phyloP scores from a whole-genome alignment of 2,329 filamentous ascomycete species.

The Pseudogymnoascus sp. region DNA sequence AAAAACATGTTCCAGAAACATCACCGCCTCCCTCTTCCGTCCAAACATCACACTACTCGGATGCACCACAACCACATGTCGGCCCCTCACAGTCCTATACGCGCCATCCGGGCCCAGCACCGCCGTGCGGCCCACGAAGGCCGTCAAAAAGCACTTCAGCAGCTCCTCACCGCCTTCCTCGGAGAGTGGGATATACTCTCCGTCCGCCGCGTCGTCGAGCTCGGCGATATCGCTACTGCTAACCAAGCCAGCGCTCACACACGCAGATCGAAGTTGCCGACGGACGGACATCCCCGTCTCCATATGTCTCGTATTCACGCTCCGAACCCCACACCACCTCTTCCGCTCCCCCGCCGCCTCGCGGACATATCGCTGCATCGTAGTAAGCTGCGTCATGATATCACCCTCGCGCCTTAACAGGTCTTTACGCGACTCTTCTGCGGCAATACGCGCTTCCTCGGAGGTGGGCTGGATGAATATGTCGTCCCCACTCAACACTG shows the following conservation, averaged over 20 bases:
- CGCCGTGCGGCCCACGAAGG: slow-evolving; percentile 53
- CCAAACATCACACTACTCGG: slow-evolving; percentile 55
- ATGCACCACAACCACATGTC: slow-evolving; percentile 53
- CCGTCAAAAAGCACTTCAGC: slow-evolving; percentile 52
- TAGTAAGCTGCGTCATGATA: slow-evolving; percentile 54
- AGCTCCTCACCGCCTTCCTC: slow-evolving; percentile 47
- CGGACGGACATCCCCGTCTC: slow-evolving; percentile 53
- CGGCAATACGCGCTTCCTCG: slow-evolving; percentile 46
- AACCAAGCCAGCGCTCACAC: slow-evolving; percentile 41
- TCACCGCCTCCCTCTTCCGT: slow-evolving; percentile 55
- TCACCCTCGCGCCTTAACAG: slow-evolving; percentile 55
- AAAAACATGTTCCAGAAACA: slow-evolving; percentile 60
- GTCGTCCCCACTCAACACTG: slow-evolving; percentile 55
- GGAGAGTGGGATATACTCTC: slow-evolving; percentile 40
- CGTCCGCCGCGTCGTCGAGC: not conserved
- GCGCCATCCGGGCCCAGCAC: slow-evolving; percentile 50
- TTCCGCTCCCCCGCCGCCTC: slow-evolving; percentile 41
- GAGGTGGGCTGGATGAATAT: slow-evolving; percentile 52
- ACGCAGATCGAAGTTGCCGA: slow-evolving; percentile 50
- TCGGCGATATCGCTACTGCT: not conserved
- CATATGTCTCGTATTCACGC: slow-evolving; percentile 53
- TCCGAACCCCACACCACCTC: slow-evolving; percentile 49
- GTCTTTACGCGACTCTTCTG: slow-evolving; percentile 46
- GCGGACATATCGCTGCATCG: slow-evolving; percentile 51
- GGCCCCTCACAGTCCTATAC: slow-evolving; percentile 51